A percentile compares a stretch with the other conserved stretches of the same genome.
Conservation (phyloP, 495 filamentous ascomycete genomes). For the Filosporella fistucella region DNA sequence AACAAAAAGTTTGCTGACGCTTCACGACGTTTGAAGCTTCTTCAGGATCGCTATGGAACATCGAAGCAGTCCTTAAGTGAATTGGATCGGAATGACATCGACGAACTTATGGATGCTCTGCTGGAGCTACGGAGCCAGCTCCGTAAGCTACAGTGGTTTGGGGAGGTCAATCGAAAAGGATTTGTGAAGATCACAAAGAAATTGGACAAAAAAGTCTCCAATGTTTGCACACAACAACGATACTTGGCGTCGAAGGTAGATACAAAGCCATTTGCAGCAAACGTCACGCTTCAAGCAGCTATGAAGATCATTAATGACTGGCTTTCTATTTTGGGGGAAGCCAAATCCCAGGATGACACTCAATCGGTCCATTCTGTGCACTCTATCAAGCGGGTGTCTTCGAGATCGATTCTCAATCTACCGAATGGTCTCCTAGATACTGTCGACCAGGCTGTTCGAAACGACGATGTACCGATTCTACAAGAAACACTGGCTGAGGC, state of each 20-base stretch:
- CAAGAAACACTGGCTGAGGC: conserved; percentile 52
- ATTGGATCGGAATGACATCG: conserved; percentile 68
- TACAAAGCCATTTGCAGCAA: conserved; percentile 76
- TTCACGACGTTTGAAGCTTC: conserved; percentile 72
- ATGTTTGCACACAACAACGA: conserved; percentile 65
- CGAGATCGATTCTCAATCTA: conserved; percentile 66
- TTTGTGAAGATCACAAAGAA: conserved; percentile 99
- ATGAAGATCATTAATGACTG: conserved; percentile 84
- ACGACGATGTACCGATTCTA: conserved; percentile 63
- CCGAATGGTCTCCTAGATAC: conserved; percentile 60
- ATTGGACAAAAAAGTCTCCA: conserved; percentile 82
- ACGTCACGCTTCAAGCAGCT: conserved; percentile 55
- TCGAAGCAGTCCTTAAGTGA: conserved; percentile 40
- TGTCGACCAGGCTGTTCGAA: conserved; percentile 72
- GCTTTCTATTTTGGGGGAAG: conserved; percentile 75
- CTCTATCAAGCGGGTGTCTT: conserved; percentile 65
- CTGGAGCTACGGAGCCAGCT: conserved; percentile 82
- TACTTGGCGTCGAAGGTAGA: conserved; percentile 89
- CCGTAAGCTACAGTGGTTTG: conserved; percentile 94
- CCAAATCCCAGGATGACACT: conserved; percentile 64
- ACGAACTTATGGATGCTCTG: conserved; percentile 84
- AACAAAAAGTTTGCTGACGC: conserved; percentile 88
- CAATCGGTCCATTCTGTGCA: conserved; percentile 65
- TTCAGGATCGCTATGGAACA: conserved; percentile 78
- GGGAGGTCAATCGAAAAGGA: conserved; percentile 89